Evolutionary conservation across 768 basidiomycete species (phyloP), one percentile per base, ranked within the genome.

Genomic region (Lactifluus volemus): DNA sequence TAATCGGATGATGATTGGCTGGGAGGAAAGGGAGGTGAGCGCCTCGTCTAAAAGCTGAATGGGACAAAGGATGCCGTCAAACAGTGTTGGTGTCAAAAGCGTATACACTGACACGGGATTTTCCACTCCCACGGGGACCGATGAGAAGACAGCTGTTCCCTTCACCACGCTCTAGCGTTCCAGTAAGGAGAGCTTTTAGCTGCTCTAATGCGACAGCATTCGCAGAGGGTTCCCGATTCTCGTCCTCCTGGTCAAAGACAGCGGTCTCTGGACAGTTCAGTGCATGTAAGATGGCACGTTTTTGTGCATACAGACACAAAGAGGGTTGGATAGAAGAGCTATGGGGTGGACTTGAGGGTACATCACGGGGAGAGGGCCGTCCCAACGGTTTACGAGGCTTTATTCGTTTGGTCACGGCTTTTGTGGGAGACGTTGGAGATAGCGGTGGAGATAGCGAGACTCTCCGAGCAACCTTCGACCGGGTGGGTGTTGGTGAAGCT

Each of bases 101-200:
- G 52, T 25, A n/a, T 12, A 53, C 17, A 36, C 48, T 71, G 82
- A 67, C 70, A 92, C 91, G 61, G 1, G 89, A 86, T 74, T 98
- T 97, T 19, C 94, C 95, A 63, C 86, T 88, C 15, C 92, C 91
- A 61, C 85, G 78, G 1, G 92, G 86, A 19, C 95, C 95, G 48
- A 93, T 77, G 3, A 98, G 69, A 57, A 97, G 78, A 68, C 94
- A 97, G 60, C 93, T 96, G 64, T 98, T 98, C 3, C 95, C 94
- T 76, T 98, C 95, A 10, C 87, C 88, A 32, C 93, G 81, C 21
- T 74, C 74, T 5, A 89, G 78, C 1, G 91, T 92, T 11, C 93
- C 94, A 21, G 73, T 70, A 5, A 97, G 75, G 21, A 98, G 73
- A 50, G 82, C 79, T 1, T 73, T 68, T 12, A 98, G 70, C 58